Evolutionary conservation across 306 rosid genomes (phyloP).

Genomic region (Alnus glutinosa): DNA sequence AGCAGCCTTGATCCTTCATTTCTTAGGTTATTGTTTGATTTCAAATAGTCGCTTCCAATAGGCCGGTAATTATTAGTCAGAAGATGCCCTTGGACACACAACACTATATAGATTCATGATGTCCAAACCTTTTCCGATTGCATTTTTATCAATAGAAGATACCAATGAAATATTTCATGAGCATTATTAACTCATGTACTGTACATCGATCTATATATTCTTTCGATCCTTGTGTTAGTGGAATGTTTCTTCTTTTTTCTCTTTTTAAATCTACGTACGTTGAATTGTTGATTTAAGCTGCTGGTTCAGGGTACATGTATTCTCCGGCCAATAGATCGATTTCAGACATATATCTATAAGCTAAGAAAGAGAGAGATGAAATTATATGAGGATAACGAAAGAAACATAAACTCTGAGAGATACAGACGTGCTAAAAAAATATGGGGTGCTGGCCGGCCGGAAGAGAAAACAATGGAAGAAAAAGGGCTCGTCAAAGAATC

Average conservation of each 20-base stretch:
- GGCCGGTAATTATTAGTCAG: slow-evolving; percentile 25
- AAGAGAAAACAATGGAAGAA: no score
- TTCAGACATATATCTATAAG: no score
- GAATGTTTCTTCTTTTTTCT: slow-evolving; percentile 19
- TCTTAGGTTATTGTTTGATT: slow-evolving; percentile 1
- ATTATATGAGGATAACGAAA: no score
- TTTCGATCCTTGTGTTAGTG: slow-evolving; percentile 44
- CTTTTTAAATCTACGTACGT: slow-evolving; percentile 8
- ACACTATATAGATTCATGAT: slow-evolving; percentile 46
- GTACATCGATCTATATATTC: slow-evolving; percentile 43
- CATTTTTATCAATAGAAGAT: slow-evolving; percentile 29
- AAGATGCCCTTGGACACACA: slow-evolving; percentile 35
- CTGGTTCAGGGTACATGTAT: not conserved
- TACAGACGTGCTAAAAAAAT: no score
- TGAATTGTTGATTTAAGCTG: no score
- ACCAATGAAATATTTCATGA: slow-evolving; percentile 39
- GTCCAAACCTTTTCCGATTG: slow-evolving; percentile 38
- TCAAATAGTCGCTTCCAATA: slow-evolving; percentile 15
- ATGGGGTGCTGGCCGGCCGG: no score
- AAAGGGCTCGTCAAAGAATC: no score
- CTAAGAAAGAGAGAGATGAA: no score
- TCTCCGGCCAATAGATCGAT: not conserved
- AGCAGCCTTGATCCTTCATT: not conserved
- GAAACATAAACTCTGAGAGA: no score
- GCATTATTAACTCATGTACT: slow-evolving; percentile 22